Evolutionary conservation across 2,329 filamentous ascomycete species (phyloP), one percentile per base, ranked within the genome.

Genomic region (Sphaceloma murrayae): DNA sequence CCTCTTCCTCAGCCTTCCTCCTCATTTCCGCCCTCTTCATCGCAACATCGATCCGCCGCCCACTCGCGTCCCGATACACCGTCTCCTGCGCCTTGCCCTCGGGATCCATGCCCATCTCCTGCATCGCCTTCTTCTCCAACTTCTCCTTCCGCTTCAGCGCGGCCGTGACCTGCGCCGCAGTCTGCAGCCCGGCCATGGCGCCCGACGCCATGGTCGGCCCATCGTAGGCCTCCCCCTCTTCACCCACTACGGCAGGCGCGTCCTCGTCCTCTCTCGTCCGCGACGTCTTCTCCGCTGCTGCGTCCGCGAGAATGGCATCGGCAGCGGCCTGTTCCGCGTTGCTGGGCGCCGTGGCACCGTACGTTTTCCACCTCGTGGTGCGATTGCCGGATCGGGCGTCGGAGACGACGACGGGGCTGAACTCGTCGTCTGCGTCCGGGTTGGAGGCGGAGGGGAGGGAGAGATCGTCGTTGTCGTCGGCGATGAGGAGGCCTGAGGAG

Each of bases 11-110:
- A 1, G 81, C 82, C 53, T 83, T 85, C 39, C 77, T 75, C n/a
- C 85, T 75, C 40, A 85, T 82, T 62, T 95, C 87, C 14, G 86
- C 88, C 17, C 88, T 76, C 62, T 85, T 86, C 82, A 94, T 85
- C 13, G 81, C 80, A 17, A 96, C 77, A 57, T 98, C 94, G 51
- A 98, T 88, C 45, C 94, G 80, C n/a, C 88, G 76, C 9, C 91
- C 91, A 2, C 84, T 91, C 8, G 93, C 91, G 64, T 98, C 91
- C 54, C 91, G 83, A 61, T 96, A 95, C 17, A 95, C 87, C 0
- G 89, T 94, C 64, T 95, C 86, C 55, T 81, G 74, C 22, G 75
- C 74, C 46, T 64, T 60, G 0, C 60, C 65, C 34, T 61, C 62
- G 32, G 62, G 57, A 44, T 66, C 61, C 31, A 65, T 58, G 2